Evolutionary conservation across 2,329 filamentous ascomycete genomes (phyloP).

Genomic region (Fusarium anthophilum): DNA sequence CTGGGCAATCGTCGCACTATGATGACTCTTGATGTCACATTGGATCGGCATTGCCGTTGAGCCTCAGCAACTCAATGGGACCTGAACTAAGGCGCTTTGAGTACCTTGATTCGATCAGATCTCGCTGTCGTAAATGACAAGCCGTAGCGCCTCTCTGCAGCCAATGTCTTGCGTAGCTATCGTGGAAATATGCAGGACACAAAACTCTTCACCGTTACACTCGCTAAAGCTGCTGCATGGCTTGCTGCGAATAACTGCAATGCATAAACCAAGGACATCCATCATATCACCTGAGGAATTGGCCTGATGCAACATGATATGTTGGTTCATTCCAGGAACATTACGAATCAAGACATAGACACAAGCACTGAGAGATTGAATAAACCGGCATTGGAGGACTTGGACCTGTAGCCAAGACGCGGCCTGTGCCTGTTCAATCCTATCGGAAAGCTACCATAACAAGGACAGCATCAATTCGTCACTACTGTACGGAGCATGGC

Average conservation of each 20-base stretch:
- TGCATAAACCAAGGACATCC: neutral
- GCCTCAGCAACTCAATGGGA: neutral
- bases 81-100: neutral
- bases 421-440: neutral
- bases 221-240: neutral
- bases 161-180: slow-evolving; percentile 6
- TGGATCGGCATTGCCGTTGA: neutral
- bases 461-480: neutral
- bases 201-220: neutral
- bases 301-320: neutral
- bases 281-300: neutral
- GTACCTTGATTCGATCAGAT: slow-evolving; percentile 9
- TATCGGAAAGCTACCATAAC: neutral
- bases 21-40: neutral
- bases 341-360: neutral
- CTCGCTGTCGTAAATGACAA: slow-evolving; percentile 20
- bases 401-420: neutral
- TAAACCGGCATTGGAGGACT: neutral
- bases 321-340: neutral
- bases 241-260: neutral
- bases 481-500: neutral
- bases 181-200: neutral
- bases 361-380: neutral
- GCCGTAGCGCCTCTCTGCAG: neutral
- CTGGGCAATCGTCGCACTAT: neutral